Evolutionary conservation across 768 basidiomycete genomes (phyloP), one percentile per base, ranked within the genome.

Genomic region (Sarcomyxa edulis): DNA sequence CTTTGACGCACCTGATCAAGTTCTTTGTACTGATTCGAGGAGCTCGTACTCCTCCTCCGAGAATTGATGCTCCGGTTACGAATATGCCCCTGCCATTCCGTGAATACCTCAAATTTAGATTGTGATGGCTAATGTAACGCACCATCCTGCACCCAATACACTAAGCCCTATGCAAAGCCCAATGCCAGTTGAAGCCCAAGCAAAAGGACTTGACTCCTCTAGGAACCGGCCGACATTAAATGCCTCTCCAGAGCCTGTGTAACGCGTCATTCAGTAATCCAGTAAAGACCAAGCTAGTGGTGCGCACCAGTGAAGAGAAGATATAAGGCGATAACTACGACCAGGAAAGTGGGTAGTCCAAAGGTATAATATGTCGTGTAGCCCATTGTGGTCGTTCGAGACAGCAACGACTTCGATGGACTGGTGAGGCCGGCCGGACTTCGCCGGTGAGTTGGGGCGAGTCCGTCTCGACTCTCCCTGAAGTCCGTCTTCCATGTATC

Each of bases 1-100:
- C 10, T 7, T 15, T 4, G 15, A 54, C 74, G 37, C 35, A 91
- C 93, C 90, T 93, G 51, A 99, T 96, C 60, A 98, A 61, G 59
- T 99, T 99, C 76, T 99, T 98, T 14, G 95, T 98, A 34, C 84
- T 76, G 39, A 99, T 98, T 48, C 95, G 74, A 8, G 95, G 95
- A 32, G 92, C 76, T 29, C 93, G 72, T 7, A 98, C 92, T 53
- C 94, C 94, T 56, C 93, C 96, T 31, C 95, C 95, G 21, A 99
- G 72, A 49, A 99, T 93, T 21, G 92, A 95, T n/a, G 94, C 66
- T 39, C 96, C 96, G 1, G 96, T 98, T 40, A 98, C 66, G 69
- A 95, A 92, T 58, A 99, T 98, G 35, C 95, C 95, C 95, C 95
- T 98, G 45, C 45, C 20, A 35, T 29, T 24, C n/a, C n/a, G n/a